A percentile compares a stretch with the other conserved stretches of the same genome.
Conservation (phyloP, 306 rosid genomes). For the Cicer yamashitae region DNA sequence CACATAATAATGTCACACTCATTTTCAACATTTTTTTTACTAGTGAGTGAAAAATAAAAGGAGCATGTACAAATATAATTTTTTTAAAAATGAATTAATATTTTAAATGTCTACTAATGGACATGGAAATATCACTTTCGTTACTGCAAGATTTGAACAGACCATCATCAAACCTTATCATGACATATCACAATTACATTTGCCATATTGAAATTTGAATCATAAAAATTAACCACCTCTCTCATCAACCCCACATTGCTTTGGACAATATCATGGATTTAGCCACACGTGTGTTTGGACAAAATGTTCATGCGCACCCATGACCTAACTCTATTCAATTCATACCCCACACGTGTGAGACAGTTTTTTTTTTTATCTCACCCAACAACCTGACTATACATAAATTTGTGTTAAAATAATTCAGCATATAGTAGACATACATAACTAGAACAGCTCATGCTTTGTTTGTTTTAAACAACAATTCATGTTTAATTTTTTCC, state of each 20-base stretch:
- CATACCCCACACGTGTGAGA: slow-evolving; percentile 61
- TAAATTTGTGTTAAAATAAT: background rate
- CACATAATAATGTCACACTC: no score
- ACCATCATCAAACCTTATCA: slow-evolving; percentile 57
- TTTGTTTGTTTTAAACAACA: no score
- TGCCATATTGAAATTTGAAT: slow-evolving; percentile 36
- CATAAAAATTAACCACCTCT: slow-evolving; percentile 48
- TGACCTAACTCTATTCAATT: slow-evolving; percentile 47
- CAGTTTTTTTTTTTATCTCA: slow-evolving; percentile 6
- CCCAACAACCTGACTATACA: slow-evolving; percentile 8
- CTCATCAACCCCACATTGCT: slow-evolving; percentile 63
- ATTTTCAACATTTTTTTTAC: background rate
- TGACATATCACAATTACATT: slow-evolving; percentile 48
- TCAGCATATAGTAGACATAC: background rate
- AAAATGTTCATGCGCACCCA: slow-evolving; percentile 57
- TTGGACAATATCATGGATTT: slow-evolving; percentile 43
- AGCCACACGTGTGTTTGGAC: slow-evolving; percentile 57
- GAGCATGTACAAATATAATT: slow-evolving; percentile 25
- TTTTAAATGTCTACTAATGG: slow-evolving; percentile 39
- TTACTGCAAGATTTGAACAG: slow-evolving; percentile 51
- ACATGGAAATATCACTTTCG: slow-evolving; percentile 60
- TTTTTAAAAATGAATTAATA: slow-evolving; percentile 9
- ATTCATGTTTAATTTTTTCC: no score
- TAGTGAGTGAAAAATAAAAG: slow-evolving; percentile 26
- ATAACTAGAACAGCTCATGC: no score